Conservation (phyloP, 2,329 filamentous ascomycete species). For the Colletotrichum filicis region DNA sequence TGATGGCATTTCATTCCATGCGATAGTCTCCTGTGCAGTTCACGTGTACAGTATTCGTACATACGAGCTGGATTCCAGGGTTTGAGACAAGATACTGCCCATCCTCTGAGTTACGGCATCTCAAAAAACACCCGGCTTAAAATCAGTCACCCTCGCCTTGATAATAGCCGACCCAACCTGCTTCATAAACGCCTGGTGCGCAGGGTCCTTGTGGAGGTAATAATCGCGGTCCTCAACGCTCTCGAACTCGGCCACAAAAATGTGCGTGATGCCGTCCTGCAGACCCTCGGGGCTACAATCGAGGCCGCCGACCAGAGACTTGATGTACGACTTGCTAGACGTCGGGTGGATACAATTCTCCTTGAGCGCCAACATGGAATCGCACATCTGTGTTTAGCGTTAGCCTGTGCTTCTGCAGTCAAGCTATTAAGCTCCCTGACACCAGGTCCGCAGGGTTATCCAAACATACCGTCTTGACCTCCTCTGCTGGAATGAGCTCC, state of each 20-base stretch:
- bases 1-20: background rate
- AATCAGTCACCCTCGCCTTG: conserved; percentile 70
- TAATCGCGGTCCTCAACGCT: conserved; percentile 73
- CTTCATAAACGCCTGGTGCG: conserved; percentile 69
- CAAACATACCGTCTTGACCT: conserved; percentile 65
- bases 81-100: too few relatives aligned
- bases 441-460: too few relatives aligned
- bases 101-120: background rate
- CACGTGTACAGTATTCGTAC: background rate
- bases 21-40: background rate
- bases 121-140: conserved; percentile 57
- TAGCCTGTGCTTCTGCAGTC: background rate
- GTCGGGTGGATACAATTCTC: conserved; percentile 70
- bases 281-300: conserved; percentile 72
- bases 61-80: too few relatives aligned
- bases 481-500: conserved; percentile 55
- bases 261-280: conserved; percentile 73
- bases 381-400: conserved; percentile 41
- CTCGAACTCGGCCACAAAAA: conserved; percentile 75
- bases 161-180: conserved; percentile 58
- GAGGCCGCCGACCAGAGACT: conserved; percentile 65
- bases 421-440: background rate
- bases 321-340: conserved; percentile 69
- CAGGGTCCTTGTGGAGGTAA: conserved; percentile 73
- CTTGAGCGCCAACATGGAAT: conserved; percentile 59